A percentile compares a stretch with the other conserved stretches of the same genome.
These are phyloP conservation scores for Aspergillus floridensis DNA, from an alignment of 2,329 filamentous ascomycete genomes.

Conservation along the genomic window DNA sequence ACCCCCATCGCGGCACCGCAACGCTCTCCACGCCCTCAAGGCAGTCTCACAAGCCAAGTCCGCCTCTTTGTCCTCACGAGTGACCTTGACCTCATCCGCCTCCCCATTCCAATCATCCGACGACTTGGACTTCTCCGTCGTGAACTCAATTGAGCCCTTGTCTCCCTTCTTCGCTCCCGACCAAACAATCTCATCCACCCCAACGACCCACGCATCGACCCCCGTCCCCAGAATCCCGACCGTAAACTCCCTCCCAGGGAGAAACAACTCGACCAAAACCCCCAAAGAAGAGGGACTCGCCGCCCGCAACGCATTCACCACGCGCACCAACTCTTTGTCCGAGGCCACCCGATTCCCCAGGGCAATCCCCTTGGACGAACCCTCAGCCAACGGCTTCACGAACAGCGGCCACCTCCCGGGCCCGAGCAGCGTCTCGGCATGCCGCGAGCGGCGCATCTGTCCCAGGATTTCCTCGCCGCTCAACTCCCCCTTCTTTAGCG, in stretches of 20 bases:
- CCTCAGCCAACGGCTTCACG: slow-evolving; percentile 17
- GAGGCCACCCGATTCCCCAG: slow-evolving; percentile 14
- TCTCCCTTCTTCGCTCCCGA: neutral
- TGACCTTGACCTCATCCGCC: slow-evolving; percentile 3
- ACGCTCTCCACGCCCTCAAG: slow-evolving; percentile 11
- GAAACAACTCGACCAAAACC: slow-evolving; percentile 22
- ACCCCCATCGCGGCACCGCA: slow-evolving; percentile 17
- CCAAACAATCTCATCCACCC: slow-evolving; percentile 17
- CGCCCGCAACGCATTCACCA: slow-evolving; percentile 15
- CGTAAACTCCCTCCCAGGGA: slow-evolving; percentile 24
- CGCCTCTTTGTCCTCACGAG: slow-evolving; percentile 10
- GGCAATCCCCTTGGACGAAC: slow-evolving; percentile 20
- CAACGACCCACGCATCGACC: slow-evolving; percentile 14
- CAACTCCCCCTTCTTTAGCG: neutral
- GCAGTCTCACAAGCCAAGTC: slow-evolving; percentile 10
- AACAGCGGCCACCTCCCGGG: slow-evolving; percentile 19
- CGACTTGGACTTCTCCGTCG: slow-evolving; percentile 9
- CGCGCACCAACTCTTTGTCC: slow-evolving; percentile 6
- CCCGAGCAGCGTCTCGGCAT: neutral
- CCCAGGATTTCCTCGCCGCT: neutral
- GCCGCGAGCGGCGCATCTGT: neutral
- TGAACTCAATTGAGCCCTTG: slow-evolving; percentile 4
- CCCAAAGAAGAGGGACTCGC: slow-evolving; percentile 12
- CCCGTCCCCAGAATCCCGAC: slow-evolving; percentile 23
- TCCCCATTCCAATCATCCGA: slow-evolving; percentile 3